These are phyloP conservation scores for Prunus fruticosa DNA, from an alignment of 306 rosid genomes.

Conservation along the genomic window DNA sequence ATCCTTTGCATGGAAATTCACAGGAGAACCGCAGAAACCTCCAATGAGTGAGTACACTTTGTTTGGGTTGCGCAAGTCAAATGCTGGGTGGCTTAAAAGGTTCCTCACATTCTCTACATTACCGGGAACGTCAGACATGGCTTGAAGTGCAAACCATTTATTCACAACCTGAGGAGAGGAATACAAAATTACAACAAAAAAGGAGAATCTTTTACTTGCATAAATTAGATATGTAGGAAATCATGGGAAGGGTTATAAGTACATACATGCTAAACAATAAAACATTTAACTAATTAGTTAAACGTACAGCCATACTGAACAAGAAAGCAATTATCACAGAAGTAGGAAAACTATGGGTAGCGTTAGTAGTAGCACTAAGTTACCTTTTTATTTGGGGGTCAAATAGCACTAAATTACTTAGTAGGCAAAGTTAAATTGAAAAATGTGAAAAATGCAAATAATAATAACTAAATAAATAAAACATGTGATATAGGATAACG, in stretches of 20 bases:
- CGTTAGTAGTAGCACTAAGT: neutral
- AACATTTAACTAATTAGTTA: neutral
- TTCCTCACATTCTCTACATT: slow-evolving; percentile 77
- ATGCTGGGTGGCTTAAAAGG: slow-evolving; percentile 78
- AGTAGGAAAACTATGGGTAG: neutral
- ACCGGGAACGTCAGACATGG: slow-evolving; percentile 75
- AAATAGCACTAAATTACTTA: neutral
- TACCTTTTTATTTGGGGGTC: neutral
- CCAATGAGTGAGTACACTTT: slow-evolving; percentile 97
- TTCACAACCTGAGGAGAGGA: slow-evolving; percentile 69
- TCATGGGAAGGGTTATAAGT: neutral
- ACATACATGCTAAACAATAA: neutral
- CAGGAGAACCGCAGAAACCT: slow-evolving; percentile 82
- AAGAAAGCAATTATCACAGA: neutral
- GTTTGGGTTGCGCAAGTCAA: slow-evolving; percentile 92
- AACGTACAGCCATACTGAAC: neutral
- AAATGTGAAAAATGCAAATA: neutral
- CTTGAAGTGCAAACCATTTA: slow-evolving; percentile 98
- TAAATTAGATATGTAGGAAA: neutral
- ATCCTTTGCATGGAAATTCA: slow-evolving; percentile 92
- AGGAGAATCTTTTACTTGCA: neutral
- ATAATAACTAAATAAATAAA: neutral
- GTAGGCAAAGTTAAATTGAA: neutral
- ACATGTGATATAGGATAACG: neutral
- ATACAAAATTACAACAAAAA: neutral